Evolutionary conservation across 2,329 filamentous ascomycete genomes (phyloP).

Genomic region (Trichophyton rubrum): DNA sequence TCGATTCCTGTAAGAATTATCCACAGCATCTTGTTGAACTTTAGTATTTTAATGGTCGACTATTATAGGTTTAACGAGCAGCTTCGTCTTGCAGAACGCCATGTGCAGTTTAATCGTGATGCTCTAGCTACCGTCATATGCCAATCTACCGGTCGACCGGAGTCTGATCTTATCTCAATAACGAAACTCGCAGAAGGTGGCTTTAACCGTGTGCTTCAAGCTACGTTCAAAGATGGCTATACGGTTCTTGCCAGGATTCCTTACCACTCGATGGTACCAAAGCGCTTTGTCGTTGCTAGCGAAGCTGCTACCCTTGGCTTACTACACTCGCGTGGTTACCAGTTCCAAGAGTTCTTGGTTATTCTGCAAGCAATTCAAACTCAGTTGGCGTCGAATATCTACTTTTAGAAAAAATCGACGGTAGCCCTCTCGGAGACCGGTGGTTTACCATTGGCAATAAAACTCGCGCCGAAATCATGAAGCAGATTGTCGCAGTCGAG

Average conservation of each 20-base stretch:
- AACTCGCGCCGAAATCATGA: neutral
- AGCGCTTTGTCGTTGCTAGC: constrained; percentile 16
- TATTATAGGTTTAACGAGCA: constrained; percentile 9
- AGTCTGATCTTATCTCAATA: constrained; percentile 10
- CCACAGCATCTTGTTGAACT: neutral
- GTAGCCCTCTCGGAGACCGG: constrained; percentile 12
- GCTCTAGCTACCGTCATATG: constrained; percentile 5
- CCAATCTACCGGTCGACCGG: neutral
- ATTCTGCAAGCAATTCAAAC: constrained; percentile 15
- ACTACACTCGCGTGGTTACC: constrained; percentile 21
- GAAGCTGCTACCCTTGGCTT: constrained; percentile 19
- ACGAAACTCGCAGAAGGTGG: constrained; percentile 18
- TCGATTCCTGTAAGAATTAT: neutral
- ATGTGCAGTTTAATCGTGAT: constrained; percentile 8
- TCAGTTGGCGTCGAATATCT: constrained; percentile 19
- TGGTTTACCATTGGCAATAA: constrained; percentile 17
- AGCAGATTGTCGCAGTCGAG: constrained; percentile 14
- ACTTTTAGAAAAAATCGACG: constrained; percentile 17
- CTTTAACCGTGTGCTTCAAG: constrained; percentile 17
- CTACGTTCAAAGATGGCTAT: constrained; percentile 18
- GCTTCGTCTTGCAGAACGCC: constrained; percentile 9
- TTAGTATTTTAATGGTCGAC: neutral
- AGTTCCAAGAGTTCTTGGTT: constrained; percentile 22
- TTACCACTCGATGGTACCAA: constrained; percentile 14
- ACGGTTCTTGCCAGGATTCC: constrained; percentile 17